These are phyloP conservation scores for Alternaria dauci DNA, from an alignment of 2,329 filamentous ascomycete genomes.

Conservation along the genomic window DNA sequence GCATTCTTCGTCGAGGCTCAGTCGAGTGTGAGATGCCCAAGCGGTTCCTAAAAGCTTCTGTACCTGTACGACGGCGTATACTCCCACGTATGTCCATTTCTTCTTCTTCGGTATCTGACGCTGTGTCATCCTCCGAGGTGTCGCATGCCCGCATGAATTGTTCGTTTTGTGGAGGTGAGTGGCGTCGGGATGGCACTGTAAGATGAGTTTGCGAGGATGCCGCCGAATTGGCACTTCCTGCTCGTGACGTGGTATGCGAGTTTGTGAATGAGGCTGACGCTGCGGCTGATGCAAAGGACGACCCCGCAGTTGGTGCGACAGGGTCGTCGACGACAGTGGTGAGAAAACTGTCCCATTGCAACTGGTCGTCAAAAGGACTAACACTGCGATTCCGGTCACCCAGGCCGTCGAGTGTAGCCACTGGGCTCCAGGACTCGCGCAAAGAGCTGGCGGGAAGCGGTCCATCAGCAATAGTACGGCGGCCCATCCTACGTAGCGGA, in stretches of 20 bases:
- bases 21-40: slow-evolving; percentile 14
- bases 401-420: slow-evolving; percentile 69
- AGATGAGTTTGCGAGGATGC: slow-evolving; percentile 50
- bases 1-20: slow-evolving; percentile 24
- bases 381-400: slow-evolving; percentile 85
- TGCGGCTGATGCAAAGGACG: slow-evolving; percentile 79
- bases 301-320: slow-evolving; percentile 78
- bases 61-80: slow-evolving; percentile 21
- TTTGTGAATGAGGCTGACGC: slow-evolving; percentile 60
- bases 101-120: slow-evolving; percentile 63
- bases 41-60: slow-evolving; percentile 32
- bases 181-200: slow-evolving; percentile 49
- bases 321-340: slow-evolving; percentile 83
- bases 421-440: slow-evolving; percentile 50
- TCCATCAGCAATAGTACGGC: slow-evolving; percentile 48
- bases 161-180: slow-evolving; percentile 44
- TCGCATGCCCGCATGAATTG: slow-evolving; percentile 63
- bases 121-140: slow-evolving; percentile 53
- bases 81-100: slow-evolving; percentile 44
- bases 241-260: slow-evolving; percentile 49
- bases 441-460: slow-evolving; percentile 49
- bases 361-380: slow-evolving; percentile 65
- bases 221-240: slow-evolving; percentile 57
- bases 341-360: slow-evolving; percentile 81
- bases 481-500: slow-evolving; percentile 50